Base-by-base conservation (phyloP, 805 yeast species). In the Kodamaea lidongshanica region DNA sequence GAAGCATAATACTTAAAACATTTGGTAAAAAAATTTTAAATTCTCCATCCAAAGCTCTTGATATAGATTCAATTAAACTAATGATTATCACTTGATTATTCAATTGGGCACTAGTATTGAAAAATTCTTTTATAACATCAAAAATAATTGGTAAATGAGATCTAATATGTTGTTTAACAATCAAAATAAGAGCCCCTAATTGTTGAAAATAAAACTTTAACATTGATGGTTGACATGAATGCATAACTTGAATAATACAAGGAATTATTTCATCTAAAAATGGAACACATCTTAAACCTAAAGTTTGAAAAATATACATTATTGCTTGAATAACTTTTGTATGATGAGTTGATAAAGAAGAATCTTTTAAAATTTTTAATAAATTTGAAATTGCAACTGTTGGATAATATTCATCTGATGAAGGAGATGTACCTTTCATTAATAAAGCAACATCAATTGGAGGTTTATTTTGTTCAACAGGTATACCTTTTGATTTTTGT, bases 381-480 rank as follows among this genome's bases (percentile, higher is more conserved):
- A 92, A 59, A 5, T 88, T 84, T 25, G 77, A 77, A 25, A 92
- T 84, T 1, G 89, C 97, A 14, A 92, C 97, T 0, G 96, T 87
- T 3, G 97, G 95, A 46, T 84, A 88, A 45, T 88, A 92, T 44
- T 89, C 96, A 33, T 88, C 97, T 42, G 72, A 72, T 0, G 94
- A 79, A 2, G 97, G 97, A 5, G 95, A 81, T 70, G 85, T 82
- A 4, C 96, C 96, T 46, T 84, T 84, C 88, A 92, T 86, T 30
- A 92, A 64, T 14, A 92, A 61, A 5, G 89, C 85, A 41, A 89
- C 82, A 46, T 92, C 98, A 5, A 87, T 76, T 0, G 96, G 81
- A 3, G 95, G 92, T 2, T 89, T 86, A 46, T 82, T 82, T 39
- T 84, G 89, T 41, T 84, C 94, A 1, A 73, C 79, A 0, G 68